Evolutionary conservation across 2,329 filamentous ascomycete genomes (phyloP), one percentile per base, ranked within the genome.

Genomic region (Claviceps pazoutovae): DNA sequence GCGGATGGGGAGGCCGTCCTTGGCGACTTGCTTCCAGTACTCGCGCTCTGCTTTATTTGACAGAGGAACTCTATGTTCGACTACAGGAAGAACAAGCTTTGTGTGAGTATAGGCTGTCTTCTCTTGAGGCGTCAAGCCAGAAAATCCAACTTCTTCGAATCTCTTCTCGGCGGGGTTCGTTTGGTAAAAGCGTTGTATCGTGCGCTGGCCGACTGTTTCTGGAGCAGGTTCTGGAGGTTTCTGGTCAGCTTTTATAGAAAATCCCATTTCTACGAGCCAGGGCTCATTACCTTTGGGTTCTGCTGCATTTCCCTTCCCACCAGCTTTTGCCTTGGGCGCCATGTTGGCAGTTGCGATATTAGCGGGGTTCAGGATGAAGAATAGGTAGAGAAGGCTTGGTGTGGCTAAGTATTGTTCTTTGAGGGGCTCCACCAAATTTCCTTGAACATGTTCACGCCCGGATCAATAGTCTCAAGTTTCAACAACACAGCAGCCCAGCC

Each of bases 1-100:
- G 39, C 76, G 73, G 48, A 74, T 64, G 5, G 76, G 74, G 14
- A 79, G 66, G 52, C 65, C 70, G 47, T 74, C 69, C 56, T 80
- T 78, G 61, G 71, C 71, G 55, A 78, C 68, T 46, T 69, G 66
- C 63, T 76, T 77, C 78, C 78, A 82, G 60, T 76, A 73, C 58
- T 80, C 77, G 59, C 74, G 73, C 60, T 78, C 73, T 26, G 72
- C 64, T 62, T 78, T 78, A 62, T 69, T 64, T 55, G 64, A 67
- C 37, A 68, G 61, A 44, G 60, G 55, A 4, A 71, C 57, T 11
- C 58, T 59, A 48, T 61, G 64, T 54, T 67, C 61, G 45, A 66
- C 66, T 39, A 70, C 67, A 46, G 68, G 68, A 44, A 66, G 66
- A 42, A 77, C 66, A 53, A 75, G 70, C 56, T 71, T 67, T 17